These are phyloP conservation scores for Alternaria ventricosa DNA, from an alignment of 2,329 filamentous ascomycete species.

Conservation along the genomic window DNA sequence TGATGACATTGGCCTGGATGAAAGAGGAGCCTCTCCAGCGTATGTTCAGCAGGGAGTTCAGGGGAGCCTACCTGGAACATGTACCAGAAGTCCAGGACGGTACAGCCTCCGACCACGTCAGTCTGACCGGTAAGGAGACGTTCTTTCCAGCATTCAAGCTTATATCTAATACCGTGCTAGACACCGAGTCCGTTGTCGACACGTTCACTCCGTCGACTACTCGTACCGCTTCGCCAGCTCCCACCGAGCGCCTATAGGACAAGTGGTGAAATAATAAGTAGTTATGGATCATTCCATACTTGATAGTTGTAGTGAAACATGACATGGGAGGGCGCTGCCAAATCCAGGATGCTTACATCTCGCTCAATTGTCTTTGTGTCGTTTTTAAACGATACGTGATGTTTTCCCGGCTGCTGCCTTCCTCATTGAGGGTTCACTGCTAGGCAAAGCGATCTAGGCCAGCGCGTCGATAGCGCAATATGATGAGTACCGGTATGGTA, in stretches of 20 bases:
- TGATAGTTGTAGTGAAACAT: too few species aligned
- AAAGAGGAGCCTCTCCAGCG: neutral
- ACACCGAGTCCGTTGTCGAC: neutral
- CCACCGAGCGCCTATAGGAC: neutral
- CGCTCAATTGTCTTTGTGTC: rapidly evolving
- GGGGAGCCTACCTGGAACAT: neutral
- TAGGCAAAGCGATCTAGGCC: too few species aligned
- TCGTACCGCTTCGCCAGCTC: neutral
- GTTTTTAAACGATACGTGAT: too few species aligned
- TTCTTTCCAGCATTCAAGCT: neutral
- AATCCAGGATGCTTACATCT: too few species aligned
- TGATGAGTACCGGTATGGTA: too few species aligned
- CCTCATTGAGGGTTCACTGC: too few species aligned
- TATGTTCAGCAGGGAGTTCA: neutral
- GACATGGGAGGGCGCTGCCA: too few species aligned
- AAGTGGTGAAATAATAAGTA: too few species aligned
- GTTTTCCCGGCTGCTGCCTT: too few species aligned
- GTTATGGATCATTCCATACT: too few species aligned
- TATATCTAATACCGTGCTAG: neutral
- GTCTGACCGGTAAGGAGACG: neutral
- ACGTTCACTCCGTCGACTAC: neutral
- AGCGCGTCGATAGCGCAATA: too few species aligned
- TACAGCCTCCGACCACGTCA: neutral
- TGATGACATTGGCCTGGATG: neutral
- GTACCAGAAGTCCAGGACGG: neutral